These are phyloP conservation scores for Flaveria trinervia DNA, from an alignment of 129 eudicot genomes.

Conservation along the genomic window DNA sequence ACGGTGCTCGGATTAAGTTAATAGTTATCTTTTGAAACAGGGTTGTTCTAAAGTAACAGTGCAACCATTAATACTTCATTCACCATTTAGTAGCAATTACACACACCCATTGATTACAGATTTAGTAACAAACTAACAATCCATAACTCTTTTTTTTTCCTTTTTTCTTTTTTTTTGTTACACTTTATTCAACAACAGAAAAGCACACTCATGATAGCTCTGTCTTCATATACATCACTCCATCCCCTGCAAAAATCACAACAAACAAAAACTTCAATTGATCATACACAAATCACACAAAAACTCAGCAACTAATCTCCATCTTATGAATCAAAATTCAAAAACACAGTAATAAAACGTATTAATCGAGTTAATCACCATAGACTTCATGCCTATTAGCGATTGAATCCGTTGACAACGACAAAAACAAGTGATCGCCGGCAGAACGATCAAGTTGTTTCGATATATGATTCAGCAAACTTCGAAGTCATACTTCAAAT, in stretches of 20 bases:
- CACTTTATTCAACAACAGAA: conserved; percentile 11
- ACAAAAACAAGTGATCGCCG: not conserved
- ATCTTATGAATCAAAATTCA: not conserved
- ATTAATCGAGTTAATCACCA: not conserved
- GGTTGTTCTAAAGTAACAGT: not conserved
- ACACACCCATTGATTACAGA: conserved; percentile 22
- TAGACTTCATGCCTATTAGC: not conserved
- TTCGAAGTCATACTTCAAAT: not conserved
- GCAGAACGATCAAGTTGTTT: not conserved
- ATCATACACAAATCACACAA: no score
- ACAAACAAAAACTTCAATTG: not conserved
- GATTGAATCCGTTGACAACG: not conserved
- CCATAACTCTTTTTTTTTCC: conserved; percentile 11
- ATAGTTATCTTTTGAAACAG: no score
- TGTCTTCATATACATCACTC: conserved; percentile 19
- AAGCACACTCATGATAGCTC: conserved; percentile 34
- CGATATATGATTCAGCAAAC: not conserved
- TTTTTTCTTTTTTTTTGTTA: not conserved
- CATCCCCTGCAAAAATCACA: conserved; percentile 26
- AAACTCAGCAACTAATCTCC: not conserved
- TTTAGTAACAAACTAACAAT: conserved; percentile 11
- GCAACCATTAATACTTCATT: conserved; percentile 21
- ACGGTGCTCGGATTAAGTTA: no score
- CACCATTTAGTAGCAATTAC: conserved; percentile 28
- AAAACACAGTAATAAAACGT: not conserved